Conservation (phyloP, 345 rosid genomes). For the Toxicodendron radicans region DNA sequence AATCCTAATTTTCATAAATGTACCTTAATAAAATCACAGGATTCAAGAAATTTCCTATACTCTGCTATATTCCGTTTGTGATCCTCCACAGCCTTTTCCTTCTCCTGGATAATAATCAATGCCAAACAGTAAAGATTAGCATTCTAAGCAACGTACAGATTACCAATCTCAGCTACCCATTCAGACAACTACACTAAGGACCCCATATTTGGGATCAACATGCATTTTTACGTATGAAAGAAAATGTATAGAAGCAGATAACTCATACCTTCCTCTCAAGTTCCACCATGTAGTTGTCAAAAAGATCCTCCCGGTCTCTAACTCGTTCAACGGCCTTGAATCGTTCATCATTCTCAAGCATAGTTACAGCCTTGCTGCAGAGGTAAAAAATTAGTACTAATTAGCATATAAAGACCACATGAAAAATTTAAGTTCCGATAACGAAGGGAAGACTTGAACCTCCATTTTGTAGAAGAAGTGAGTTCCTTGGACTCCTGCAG, state of each 20-base stretch:
- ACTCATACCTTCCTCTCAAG: conserved; percentile 86
- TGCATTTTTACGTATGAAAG: no score
- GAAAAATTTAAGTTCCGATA: conserved; percentile 13
- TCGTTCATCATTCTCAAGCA: conserved; percentile 93
- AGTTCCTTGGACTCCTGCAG: conserved; percentile 84
- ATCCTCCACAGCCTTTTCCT: conserved; percentile 82
- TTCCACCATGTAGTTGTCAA: conserved; percentile 79
- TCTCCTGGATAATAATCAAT: conserved; percentile 56
- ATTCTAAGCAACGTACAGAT: background rate
- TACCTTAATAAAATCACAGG: conserved; percentile 97
- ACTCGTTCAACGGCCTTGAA: conserved; percentile 88
- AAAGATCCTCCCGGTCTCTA: conserved; percentile 93
- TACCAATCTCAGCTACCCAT: background rate
- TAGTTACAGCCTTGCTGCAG: conserved; percentile 78
- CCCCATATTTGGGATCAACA: background rate
- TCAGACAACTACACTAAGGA: background rate
- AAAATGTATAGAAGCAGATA: background rate
- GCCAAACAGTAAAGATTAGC: background rate
- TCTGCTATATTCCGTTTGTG: conserved; percentile 62
- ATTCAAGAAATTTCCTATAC: conserved; percentile 69
- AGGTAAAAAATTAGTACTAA: conserved; percentile 29
- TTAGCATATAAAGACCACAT: conserved; percentile 1
- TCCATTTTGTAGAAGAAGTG: conserved; percentile 87
- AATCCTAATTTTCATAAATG: conserved; percentile 10
- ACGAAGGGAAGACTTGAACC: conserved; percentile 44